These are phyloP conservation scores for Claviceps africana DNA, from an alignment of 2,329 filamentous ascomycete species.

Conservation along the genomic window DNA sequence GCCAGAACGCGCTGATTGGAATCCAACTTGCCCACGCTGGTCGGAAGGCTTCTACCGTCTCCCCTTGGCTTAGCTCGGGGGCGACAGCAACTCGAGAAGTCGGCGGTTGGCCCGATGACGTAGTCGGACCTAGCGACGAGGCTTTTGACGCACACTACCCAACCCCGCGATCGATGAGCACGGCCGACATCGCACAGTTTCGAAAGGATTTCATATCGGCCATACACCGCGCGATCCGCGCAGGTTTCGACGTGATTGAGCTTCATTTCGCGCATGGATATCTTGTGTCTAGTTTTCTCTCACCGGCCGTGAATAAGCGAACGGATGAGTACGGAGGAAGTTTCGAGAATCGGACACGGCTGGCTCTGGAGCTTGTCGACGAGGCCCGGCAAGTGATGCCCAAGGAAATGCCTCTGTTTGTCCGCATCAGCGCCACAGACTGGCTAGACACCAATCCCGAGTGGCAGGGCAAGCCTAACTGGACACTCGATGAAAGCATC, in stretches of 20 bases:
- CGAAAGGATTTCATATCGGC: slow-evolving; percentile 43
- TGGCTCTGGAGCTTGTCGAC: slow-evolving; percentile 46
- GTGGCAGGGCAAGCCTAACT: background rate
- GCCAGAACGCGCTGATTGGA: slow-evolving; percentile 59
- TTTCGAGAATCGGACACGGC: slow-evolving; percentile 31
- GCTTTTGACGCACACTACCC: slow-evolving; percentile 44
- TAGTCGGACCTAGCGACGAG: slow-evolving; percentile 36
- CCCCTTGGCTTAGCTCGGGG: slow-evolving; percentile 45
- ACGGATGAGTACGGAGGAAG: slow-evolving; percentile 36
- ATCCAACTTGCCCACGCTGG: slow-evolving; percentile 78
- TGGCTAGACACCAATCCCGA: slow-evolving; percentile 42
- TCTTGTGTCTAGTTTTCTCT: slow-evolving; percentile 44
- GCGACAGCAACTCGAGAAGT: slow-evolving; percentile 37
- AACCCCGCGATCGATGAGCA: slow-evolving; percentile 46
- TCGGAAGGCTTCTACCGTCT: slow-evolving; percentile 46
- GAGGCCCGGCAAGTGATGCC: slow-evolving; percentile 49
- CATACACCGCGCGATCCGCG: slow-evolving; percentile 39
- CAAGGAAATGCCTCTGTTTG: slow-evolving; percentile 53
- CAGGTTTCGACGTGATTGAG: slow-evolving; percentile 25
- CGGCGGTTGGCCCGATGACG: slow-evolving; percentile 43
- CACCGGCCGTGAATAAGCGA: slow-evolving; percentile 30
- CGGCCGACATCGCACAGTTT: slow-evolving; percentile 46
- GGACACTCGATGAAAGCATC: slow-evolving; percentile 27
- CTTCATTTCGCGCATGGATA: slow-evolving; percentile 46
- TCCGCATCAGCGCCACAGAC: slow-evolving; percentile 60